A percentile compares a stretch with the other conserved stretches of the same genome.
These are phyloP conservation scores for Butyriboletus loyo DNA, from an alignment of 768 basidiomycete genomes.

Conservation along the genomic window DNA sequence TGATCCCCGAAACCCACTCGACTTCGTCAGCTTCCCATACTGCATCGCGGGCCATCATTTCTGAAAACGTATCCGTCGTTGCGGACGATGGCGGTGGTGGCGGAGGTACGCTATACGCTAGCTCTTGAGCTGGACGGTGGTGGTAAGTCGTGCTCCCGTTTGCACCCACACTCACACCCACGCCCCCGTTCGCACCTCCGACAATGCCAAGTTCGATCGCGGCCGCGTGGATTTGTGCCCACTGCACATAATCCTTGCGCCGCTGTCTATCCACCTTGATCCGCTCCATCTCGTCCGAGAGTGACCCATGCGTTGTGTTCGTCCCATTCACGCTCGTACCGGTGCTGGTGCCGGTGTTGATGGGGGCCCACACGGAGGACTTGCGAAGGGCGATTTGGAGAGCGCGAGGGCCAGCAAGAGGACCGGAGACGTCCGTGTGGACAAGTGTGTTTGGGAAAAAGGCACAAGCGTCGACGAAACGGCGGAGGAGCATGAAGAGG, in stretches of 20 bases:
- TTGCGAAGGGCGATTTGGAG: constrained; percentile 59
- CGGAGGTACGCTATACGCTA: constrained; percentile 36
- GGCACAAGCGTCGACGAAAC: constrained; percentile 49
- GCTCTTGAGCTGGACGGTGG: constrained; percentile 35
- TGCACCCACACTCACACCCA: neutral
- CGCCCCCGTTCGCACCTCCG: neutral
- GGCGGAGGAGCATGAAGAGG: constrained; percentile 34
- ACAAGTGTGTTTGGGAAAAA: constrained; percentile 48
- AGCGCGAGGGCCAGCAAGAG: constrained; percentile 53
- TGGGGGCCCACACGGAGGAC: constrained; percentile 51
- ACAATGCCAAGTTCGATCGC: constrained; percentile 59
- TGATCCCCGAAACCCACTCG: constrained; percentile 66
- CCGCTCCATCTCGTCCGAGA: constrained; percentile 61
- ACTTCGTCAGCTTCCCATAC: constrained; percentile 68
- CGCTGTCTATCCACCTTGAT: constrained; percentile 58
- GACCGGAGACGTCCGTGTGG: constrained; percentile 55
- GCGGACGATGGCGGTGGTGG: neutral
- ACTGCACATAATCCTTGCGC: constrained; percentile 62
- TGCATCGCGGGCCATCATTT: constrained; percentile 60
- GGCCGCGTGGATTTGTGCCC: constrained; percentile 65
- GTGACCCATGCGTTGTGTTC: constrained; percentile 27
- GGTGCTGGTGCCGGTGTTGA: neutral
- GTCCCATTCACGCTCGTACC: neutral
- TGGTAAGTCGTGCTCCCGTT: constrained; percentile 24
- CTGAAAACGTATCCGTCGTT: constrained; percentile 45